Evolutionary conservation across 179 eudicot species (phyloP).

Genomic region (Carnegiea gigantea): DNA sequence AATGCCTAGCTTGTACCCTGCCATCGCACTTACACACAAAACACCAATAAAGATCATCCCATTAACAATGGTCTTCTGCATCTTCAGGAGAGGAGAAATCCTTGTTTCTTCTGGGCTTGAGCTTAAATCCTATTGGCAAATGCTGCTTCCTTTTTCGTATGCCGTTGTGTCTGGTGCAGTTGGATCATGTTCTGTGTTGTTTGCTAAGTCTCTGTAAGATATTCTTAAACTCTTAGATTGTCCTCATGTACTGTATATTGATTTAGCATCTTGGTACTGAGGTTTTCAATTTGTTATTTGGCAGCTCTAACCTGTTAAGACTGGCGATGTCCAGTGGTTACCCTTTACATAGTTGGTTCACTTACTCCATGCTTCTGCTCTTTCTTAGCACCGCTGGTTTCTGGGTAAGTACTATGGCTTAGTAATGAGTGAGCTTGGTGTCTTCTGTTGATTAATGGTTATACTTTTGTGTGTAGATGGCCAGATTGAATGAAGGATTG

Average conservation of each 20-base stretch:
- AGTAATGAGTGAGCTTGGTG: background rate
- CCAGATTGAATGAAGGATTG: slow-evolving; percentile 88
- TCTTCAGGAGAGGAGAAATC: slow-evolving; percentile 81
- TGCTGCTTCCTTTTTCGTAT: slow-evolving; percentile 90
- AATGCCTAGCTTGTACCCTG: background rate
- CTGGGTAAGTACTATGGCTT: slow-evolving; percentile 57
- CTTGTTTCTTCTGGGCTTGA: slow-evolving; percentile 62
- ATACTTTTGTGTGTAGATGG: slow-evolving; percentile 42
- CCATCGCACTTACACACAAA: background rate
- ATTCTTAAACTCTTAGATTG: slow-evolving; percentile 15
- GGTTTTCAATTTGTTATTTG: slow-evolving; percentile 18
- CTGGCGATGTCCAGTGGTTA: slow-evolving; percentile 82
- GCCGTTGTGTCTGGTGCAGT: slow-evolving; percentile 94
- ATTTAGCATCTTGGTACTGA: slow-evolving; percentile 4
- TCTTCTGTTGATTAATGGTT: background rate
- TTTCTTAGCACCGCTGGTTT: slow-evolving; percentile 96
- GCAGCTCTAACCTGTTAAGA: slow-evolving; percentile 87
- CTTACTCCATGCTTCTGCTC: slow-evolving; percentile 81
- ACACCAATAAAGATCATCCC: background rate
- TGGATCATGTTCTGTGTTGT: slow-evolving; percentile 93
- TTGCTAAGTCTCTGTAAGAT: slow-evolving; percentile 92
- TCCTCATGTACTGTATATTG: background rate
- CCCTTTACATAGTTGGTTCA: slow-evolving; percentile 88
- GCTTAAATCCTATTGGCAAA: slow-evolving; percentile 63
- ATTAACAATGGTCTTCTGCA: background rate